These are phyloP conservation scores for Cordyceps cicadae DNA, from an alignment of 2,329 filamentous ascomycete species.

Conservation along the genomic window DNA sequence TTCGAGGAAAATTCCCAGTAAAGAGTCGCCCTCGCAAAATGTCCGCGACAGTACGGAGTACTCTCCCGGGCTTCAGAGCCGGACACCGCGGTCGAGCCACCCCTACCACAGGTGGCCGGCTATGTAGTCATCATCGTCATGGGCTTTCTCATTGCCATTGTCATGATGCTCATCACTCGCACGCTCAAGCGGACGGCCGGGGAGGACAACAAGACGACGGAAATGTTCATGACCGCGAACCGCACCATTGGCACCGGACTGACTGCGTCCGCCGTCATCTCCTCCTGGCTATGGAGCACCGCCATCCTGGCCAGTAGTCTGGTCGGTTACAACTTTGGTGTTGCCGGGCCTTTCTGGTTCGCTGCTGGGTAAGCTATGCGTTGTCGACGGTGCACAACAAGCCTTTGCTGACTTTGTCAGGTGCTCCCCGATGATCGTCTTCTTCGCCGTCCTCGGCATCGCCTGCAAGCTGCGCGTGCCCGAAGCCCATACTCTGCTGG, in stretches of 20 bases:
- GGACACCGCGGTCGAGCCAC: constrained; percentile 11
- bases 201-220: constrained; percentile 44
- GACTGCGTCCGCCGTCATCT: constrained; percentile 45
- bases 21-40: background rate
- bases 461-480: constrained; percentile 44
- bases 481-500: constrained; percentile 45
- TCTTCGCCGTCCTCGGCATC: constrained; percentile 44
- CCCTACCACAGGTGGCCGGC: constrained; percentile 22
- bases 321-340: constrained; percentile 45
- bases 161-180: constrained; percentile 39
- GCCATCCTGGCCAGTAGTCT: constrained; percentile 41
- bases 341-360: constrained; percentile 50
- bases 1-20: too few relatives aligned
- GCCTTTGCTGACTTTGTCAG: constrained; percentile 11
- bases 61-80: background rate
- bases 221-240: constrained; percentile 50
- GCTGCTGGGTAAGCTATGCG: constrained; percentile 33
- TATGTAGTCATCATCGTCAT: constrained; percentile 27
- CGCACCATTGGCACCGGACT: constrained; percentile 41
- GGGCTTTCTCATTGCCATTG: constrained; percentile 27
- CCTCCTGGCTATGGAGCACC: constrained; percentile 47
- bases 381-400: too few relatives aligned
- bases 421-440: constrained; percentile 47
- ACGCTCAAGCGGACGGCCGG: constrained; percentile 39
- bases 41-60: background rate